Conservation (phyloP, 768 basidiomycete genomes). For the Ramaria sp. region DNA sequence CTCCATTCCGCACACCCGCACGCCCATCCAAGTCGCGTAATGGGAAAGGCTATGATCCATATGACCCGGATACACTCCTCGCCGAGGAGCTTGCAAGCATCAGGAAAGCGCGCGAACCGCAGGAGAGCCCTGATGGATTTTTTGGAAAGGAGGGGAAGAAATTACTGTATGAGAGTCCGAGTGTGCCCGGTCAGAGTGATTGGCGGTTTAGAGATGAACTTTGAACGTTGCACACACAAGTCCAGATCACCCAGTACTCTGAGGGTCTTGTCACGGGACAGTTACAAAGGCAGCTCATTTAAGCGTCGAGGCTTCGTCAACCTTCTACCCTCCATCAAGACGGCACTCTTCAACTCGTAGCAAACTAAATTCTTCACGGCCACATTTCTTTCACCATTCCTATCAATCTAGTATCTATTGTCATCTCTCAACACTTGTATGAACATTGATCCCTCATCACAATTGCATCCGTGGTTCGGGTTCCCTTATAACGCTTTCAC, state of each 20-base stretch:
- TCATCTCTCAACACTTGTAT: no score
- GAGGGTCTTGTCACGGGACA: background rate
- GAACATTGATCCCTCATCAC: no score
- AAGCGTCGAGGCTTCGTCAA: no score
- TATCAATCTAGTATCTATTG: no score
- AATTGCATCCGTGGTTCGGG: no score
- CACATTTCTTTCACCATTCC: no score
- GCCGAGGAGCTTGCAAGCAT: conserved; percentile 63
- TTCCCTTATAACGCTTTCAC: no score
- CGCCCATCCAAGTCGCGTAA: conserved; percentile 13
- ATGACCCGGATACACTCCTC: conserved; percentile 54
- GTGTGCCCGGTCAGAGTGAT: conserved; percentile 20
- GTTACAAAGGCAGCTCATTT: no score
- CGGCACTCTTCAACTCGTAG: no score
- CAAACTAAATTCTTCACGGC: no score
- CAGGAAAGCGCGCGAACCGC: conserved; percentile 20
- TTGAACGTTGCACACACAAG: background rate
- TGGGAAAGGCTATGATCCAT: conserved; percentile 41
- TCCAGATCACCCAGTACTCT: background rate
- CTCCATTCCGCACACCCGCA: conserved; percentile 23
- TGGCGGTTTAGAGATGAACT: conserved; percentile 3
- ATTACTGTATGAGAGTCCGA: conserved; percentile 69
- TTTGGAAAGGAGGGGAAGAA: conserved; percentile 44
- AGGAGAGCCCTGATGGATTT: conserved; percentile 56
- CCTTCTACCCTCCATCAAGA: no score